Evolutionary conservation across 2,329 filamentous ascomycete species (phyloP), one percentile per base, ranked within the genome.

Genomic region (Dactylella cylindrospora): DNA sequence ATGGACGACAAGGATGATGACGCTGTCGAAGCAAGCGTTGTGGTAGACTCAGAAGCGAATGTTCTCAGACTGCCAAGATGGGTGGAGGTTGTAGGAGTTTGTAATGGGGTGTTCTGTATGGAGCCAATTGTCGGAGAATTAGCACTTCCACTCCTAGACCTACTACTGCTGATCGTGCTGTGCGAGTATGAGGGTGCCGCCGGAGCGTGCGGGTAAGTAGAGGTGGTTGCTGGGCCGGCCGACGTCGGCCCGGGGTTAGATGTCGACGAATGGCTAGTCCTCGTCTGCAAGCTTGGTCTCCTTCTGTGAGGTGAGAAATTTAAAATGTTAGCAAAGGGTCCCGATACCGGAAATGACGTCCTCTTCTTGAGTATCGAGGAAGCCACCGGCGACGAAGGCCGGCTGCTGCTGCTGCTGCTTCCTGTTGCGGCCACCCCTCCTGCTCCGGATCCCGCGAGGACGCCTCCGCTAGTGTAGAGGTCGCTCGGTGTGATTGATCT

Each of bases 281-380:
- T 46, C 39, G 59, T 64, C 51, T 64, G 59, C 59, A 64, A 55
- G 50, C 59, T 64, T 44, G 59, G 59, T 64, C 59, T 54, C 50
- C 59, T 54, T 64, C 59, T 64, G 15, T 64, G 59, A 8, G 59
- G 59, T 36, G 59, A 64, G 35, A 64, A 54, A 49, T 64, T 64
- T 39, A 64, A 40, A 32, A 64, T 64, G 59, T 64, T 64, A 64
- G 59, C 59, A 50, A 64, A 64, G 20, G 59, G 53, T 38, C 49
- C 59, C 33, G 59, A 46, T 35, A 64, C 59, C 45, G 59, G 59
- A 55, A 55, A 64, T 44, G 59, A 64, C 29, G 51, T 64, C 44
- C 59, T 32, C 22, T 64, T 64, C 32, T 55, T 64, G 17, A 64
- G 29, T 40, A 55, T 45, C 17, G 51, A 64, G 13, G 59, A 64